Percentiles rank a stretch among this genome's conserved stretches.
phyloP scores from a whole-genome alignment of 768 basidiomycete genomes.

The Tulasnella sp. region DNA sequence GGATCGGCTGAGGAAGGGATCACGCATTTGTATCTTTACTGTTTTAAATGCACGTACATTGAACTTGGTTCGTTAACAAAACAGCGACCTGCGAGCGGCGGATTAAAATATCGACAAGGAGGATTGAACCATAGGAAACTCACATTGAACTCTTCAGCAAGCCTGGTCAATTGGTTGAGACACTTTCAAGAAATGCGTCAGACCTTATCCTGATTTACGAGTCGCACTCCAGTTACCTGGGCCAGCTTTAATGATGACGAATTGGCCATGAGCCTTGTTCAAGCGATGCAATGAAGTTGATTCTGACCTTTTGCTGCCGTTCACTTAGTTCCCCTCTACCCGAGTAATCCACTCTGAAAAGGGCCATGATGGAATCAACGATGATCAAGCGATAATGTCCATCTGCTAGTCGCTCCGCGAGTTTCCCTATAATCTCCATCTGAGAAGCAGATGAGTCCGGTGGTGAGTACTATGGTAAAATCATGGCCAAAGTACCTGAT shows the following conservation, averaged over 20 bases:
- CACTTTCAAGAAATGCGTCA: background rate
- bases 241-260: no score
- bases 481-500: slow-evolving; percentile 43
- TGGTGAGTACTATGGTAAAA: background rate
- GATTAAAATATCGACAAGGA: background rate
- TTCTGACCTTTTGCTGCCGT: slow-evolving; percentile 70
- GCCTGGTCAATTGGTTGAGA: slow-evolving; percentile 55
- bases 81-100: slow-evolving; percentile 49
- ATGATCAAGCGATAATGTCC: slow-evolving; percentile 45
- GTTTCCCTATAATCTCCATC: slow-evolving; percentile 89
- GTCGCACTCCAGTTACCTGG: no score
- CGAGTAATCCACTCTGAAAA: slow-evolving; percentile 87
- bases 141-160: slow-evolving; percentile 87
- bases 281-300: background rate
- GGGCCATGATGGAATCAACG: slow-evolving; percentile 93
- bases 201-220: background rate
- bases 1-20: slow-evolving; percentile 57
- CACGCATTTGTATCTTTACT: background rate
- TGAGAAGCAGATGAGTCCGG: slow-evolving; percentile 6
- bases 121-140: slow-evolving; percentile 16
- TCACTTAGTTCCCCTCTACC: slow-evolving; percentile 91
- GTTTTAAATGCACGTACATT: slow-evolving; percentile 37
- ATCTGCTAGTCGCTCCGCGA: slow-evolving; percentile 76
- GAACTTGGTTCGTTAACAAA: slow-evolving; percentile 86
- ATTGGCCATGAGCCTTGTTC: no score